Evolutionary conservation across 208 protist genomes (phyloP).

Genomic region (Trypanosoma lewisi): DNA sequence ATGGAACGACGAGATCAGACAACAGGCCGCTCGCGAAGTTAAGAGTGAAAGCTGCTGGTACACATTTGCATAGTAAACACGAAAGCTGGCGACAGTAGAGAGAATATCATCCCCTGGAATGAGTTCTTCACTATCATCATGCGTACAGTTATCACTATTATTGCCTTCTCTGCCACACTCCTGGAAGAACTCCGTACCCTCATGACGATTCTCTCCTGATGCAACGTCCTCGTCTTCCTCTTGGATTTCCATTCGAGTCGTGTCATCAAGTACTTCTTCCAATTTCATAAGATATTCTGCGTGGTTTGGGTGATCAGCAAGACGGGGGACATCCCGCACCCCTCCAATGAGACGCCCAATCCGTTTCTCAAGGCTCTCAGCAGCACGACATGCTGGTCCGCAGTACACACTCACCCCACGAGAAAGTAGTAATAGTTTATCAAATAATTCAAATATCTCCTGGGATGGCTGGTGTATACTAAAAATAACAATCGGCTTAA

Average conservation of each 20-base stretch:
- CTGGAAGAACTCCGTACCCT: conserved; percentile 13
- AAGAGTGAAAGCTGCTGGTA: conserved; percentile 83
- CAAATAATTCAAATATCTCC: conserved; percentile 87
- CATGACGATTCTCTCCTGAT: conserved; percentile 5
- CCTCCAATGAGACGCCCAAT: conserved; percentile 46
- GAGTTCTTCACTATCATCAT: conserved; percentile 1
- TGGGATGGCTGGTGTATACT: conserved; percentile 91
- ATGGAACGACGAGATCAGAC: conserved; percentile 73
- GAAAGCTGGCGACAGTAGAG: conserved; percentile 35
- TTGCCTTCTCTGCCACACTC: not conserved
- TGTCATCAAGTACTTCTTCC: conserved; percentile 76
- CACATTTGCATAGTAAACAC: conserved; percentile 81
- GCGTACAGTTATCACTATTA: not conserved
- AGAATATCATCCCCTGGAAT: conserved; percentile 44
- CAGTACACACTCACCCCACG: conserved; percentile 83
- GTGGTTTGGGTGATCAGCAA: conserved; percentile 55
- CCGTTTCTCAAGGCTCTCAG: conserved; percentile 52
- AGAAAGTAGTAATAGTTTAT: conserved; percentile 85
- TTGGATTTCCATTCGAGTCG: conserved; percentile 61
- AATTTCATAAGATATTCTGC: conserved; percentile 89
- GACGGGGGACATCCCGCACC: conserved; percentile 36
- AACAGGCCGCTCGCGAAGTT: conserved; percentile 59
- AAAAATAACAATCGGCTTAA: conserved; percentile 88
- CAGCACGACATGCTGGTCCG: conserved; percentile 65
- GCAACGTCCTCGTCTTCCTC: conserved; percentile 21